Percentiles rank a stretch among this genome's conserved stretches.
Evolutionary conservation across 768 basidiomycete species (phyloP).

Genomic region (Omphalotus guepiniiformis): DNA sequence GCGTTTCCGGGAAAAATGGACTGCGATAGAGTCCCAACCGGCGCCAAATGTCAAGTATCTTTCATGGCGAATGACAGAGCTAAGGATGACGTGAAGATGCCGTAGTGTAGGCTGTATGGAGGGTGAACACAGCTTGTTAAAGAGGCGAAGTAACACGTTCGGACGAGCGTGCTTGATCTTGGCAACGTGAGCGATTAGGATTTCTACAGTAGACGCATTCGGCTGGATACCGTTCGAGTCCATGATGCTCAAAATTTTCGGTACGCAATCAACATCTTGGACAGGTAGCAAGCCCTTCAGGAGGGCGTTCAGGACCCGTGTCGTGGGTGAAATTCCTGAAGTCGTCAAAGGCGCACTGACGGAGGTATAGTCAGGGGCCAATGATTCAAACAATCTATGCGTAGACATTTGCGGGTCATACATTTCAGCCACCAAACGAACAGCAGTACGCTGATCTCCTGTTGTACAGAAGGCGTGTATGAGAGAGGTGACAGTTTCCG

Average conservation of each 20-base stretch:
- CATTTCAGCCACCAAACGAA: constrained; percentile 37
- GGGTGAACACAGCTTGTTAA: constrained; percentile 41
- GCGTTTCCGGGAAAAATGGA: constrained; percentile 31
- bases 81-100: constrained; percentile 55
- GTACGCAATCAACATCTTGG: constrained; percentile 46
- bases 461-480: constrained; percentile 51
- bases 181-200: constrained; percentile 51
- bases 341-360: constrained; percentile 25
- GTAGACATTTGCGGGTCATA: constrained; percentile 4
- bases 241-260: constrained; percentile 53
- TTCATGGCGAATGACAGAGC: constrained; percentile 48
- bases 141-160: constrained; percentile 39
- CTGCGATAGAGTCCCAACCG: constrained; percentile 44
- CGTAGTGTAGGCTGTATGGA: constrained; percentile 43
- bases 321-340: constrained; percentile 31
- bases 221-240: constrained; percentile 42
- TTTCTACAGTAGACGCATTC: constrained; percentile 50
- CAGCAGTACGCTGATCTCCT: constrained; percentile 44
- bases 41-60: constrained; percentile 37
- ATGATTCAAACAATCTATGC: constrained; percentile 18
- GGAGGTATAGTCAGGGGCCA: constrained; percentile 17
- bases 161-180: constrained; percentile 40
- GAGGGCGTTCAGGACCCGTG: constrained; percentile 58
- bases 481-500: constrained; percentile 46
- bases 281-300: constrained; percentile 45